Percentiles rank a stretch among this genome's conserved stretches.
Evolutionary conservation across 345 rosid species (phyloP).

Genomic region (Lepidium didymum): DNA sequence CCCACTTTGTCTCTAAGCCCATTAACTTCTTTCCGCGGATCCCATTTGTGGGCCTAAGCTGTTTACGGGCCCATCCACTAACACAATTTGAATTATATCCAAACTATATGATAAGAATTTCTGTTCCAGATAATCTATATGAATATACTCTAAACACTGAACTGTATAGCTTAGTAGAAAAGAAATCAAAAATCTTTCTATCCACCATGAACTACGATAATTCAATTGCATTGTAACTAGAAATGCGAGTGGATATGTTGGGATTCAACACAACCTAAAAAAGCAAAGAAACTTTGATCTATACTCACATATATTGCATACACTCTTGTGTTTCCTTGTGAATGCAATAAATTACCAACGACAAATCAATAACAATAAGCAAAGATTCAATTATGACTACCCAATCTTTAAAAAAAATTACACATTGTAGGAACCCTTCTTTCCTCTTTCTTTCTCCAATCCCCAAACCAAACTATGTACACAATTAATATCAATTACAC

Average conservation of each 20-base stretch:
- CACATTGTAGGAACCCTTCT: neutral
- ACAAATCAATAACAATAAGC: constrained; percentile 2
- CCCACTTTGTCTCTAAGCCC: too few relatives aligned
- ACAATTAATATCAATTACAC: constrained; percentile 46
- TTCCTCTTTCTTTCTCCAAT: neutral
- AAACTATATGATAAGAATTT: too few relatives aligned
- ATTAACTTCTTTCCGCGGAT: too few relatives aligned
- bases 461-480: constrained; percentile 8
- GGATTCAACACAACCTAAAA: neutral
- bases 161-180: neutral
- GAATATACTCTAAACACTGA: too few relatives aligned
- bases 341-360: constrained; percentile 8
- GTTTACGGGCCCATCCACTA: too few relatives aligned
- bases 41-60: too few relatives aligned
- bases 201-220: neutral
- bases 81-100: too few relatives aligned
- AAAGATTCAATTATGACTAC: constrained; percentile 11
- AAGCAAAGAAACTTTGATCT: neutral
- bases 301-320: neutral
- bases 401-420: constrained; percentile 20
- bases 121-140: too few relatives aligned
- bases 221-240: neutral
- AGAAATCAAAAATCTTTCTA: neutral
- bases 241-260: neutral
- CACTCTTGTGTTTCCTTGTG: neutral